These are phyloP conservation scores for Lachnellula hyalina DNA, from an alignment of 2,329 filamentous ascomycete genomes.

Conservation along the genomic window DNA sequence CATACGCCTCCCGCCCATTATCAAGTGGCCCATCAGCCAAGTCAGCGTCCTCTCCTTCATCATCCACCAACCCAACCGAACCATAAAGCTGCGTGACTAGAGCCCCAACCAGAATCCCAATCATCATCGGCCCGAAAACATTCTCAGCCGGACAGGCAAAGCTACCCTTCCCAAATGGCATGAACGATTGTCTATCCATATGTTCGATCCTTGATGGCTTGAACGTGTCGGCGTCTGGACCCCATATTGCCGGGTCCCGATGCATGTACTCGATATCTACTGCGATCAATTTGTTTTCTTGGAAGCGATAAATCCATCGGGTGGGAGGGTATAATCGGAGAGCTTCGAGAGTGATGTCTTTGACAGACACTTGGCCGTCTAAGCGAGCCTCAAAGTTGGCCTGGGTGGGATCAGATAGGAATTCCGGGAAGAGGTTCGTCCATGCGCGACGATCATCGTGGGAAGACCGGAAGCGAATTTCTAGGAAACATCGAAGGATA, in stretches of 20 bases:
- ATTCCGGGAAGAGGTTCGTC: not conserved
- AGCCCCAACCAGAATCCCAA: conserved; percentile 10
- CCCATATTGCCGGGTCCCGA: conserved; percentile 10
- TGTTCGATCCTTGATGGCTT: not conserved
- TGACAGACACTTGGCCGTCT: not conserved
- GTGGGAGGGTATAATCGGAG: conserved; percentile 18
- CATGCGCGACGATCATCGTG: not conserved
- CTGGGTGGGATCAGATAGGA: not conserved
- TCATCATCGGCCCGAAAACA: conserved; percentile 13
- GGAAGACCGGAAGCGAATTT: conserved; percentile 9
- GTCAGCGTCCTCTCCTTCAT: not conserved
- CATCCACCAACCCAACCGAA: not conserved
- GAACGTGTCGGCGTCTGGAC: conserved; percentile 7
- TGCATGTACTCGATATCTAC: conserved; percentile 18
- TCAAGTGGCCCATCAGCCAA: not conserved
- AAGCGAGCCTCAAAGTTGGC: not conserved
- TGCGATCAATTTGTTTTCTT: not conserved
- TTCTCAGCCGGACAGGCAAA: conserved; percentile 15
- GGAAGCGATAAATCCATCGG: conserved; percentile 10
- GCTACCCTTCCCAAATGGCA: conserved; percentile 12
- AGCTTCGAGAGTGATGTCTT: conserved; percentile 11
- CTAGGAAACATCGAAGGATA: conserved; percentile 11
- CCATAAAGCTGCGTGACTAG: conserved; percentile 1
- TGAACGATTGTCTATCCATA: not conserved
- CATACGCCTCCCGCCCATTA: not conserved